Evolutionary conservation across 345 rosid genomes (phyloP), one percentile per base, ranked within the genome.

Genomic region (Trapa incisa): DNA sequence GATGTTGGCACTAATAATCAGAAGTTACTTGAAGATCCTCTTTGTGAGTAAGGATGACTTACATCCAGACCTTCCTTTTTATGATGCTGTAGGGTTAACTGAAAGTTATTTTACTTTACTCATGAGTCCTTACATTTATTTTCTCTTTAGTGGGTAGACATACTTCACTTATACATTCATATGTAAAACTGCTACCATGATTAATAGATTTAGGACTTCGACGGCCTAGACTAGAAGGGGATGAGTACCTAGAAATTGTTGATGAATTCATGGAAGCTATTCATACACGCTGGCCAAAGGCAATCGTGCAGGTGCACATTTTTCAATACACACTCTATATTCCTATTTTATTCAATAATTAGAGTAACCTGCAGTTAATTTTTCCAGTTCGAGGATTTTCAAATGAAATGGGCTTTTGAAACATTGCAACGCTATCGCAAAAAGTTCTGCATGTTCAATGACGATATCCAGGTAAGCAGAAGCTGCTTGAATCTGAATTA

Each of bases 191-290:
- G 43, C 11, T 60, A 17, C 17, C 43, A 42, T 38, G 53, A 64
- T 72, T 73, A 73, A 74, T 39, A 94, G 97, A 94, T 78, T 78
- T 94, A 70, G 99, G 99, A 76, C 85, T 87, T 69, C 81, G 96
- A 75, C 92, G 82, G 71, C 96, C 92, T 73, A 81, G 99, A 82
- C 72, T 91, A 75, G 99, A 94, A 80, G 99, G 97, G 65, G 97
- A 91, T 47, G 97, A 89, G 74, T 94, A 94, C 66, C 80, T 94
- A 68, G 80, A 81, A 69, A 86, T 86, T 75, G 78, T 94, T 73
- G 99, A 91, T 81, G 99, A 94, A 77, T 91, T 94, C 75, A 85
- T 94, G 91, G 96, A 94, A 94, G 97, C 99, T 73, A 89, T 82
- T 74, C 78, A 71, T 70, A 79, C 83, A 33, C 95, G 99, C 58